phyloP scores from a whole-genome alignment of 495 filamentous ascomycete species.

The Penicillium ucsense region DNA sequence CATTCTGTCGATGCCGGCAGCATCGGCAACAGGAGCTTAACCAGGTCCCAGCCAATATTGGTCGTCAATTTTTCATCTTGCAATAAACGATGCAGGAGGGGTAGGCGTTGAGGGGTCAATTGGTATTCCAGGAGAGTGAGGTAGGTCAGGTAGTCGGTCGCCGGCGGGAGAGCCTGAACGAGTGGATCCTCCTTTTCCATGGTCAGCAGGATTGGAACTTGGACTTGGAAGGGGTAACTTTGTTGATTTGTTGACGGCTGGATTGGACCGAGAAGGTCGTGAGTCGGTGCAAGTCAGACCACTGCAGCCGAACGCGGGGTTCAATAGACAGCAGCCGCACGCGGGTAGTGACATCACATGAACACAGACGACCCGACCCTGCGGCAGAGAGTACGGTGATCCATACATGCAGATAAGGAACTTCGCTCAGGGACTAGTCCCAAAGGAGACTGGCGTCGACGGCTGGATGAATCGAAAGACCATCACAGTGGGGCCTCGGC shows the following conservation, averaged over 20 bases:
- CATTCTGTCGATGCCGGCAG: slow-evolving; percentile 64
- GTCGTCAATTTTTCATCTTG: slow-evolving; percentile 75
- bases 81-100: slow-evolving; percentile 64
- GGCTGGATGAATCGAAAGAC: too few relatives aligned
- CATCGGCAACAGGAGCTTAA: slow-evolving; percentile 71
- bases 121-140: slow-evolving; percentile 82
- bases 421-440: too few relatives aligned
- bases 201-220: not conserved
- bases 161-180: slow-evolving; percentile 51
- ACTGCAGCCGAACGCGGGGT: too few relatives aligned
- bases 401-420: too few relatives aligned
- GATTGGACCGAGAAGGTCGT: not conserved
- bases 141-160: slow-evolving; percentile 77
- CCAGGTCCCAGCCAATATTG: slow-evolving; percentile 94
- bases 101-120: slow-evolving; percentile 65
- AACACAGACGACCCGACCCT: too few relatives aligned
- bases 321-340: too few relatives aligned
- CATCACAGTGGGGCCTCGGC: too few relatives aligned
- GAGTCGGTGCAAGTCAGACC: not conserved
- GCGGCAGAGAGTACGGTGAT: too few relatives aligned
- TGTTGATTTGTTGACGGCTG: not conserved
- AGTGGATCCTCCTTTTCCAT: slow-evolving; percentile 29
- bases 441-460: too few relatives aligned
- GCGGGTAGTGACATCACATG: too few relatives aligned
- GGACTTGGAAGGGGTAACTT: slow-evolving; percentile 2